phyloP scores from a whole-genome alignment of 257 asterid species.

The Scutellaria minor region DNA sequence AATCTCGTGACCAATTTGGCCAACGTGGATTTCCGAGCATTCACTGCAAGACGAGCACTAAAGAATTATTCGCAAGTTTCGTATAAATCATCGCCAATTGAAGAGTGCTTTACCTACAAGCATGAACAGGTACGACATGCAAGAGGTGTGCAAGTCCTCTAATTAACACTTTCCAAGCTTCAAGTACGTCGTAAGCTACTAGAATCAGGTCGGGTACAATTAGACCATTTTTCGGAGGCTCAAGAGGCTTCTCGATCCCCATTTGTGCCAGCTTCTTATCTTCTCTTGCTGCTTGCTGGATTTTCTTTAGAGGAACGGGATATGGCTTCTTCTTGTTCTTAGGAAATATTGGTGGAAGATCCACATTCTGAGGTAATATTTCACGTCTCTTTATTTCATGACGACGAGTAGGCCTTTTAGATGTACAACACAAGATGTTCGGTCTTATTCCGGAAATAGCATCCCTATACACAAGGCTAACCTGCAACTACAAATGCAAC shows the following conservation, averaged over 20 bases:
- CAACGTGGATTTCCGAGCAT: slow-evolving; percentile 84
- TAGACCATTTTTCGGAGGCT: slow-evolving; percentile 83
- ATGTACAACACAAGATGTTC: slow-evolving; percentile 42
- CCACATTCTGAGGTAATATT: slow-evolving; percentile 64
- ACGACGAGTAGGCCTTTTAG: slow-evolving; percentile 44
- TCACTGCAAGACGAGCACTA: slow-evolving; percentile 57
- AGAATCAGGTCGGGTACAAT: slow-evolving; percentile 69
- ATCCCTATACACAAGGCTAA: slow-evolving; percentile 35
- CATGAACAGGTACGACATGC: slow-evolving; percentile 74
- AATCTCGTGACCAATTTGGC: slow-evolving; percentile 67
- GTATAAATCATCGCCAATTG: slow-evolving; percentile 12
- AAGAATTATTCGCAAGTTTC: slow-evolving; percentile 23
- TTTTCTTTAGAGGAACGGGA: slow-evolving; percentile 79
- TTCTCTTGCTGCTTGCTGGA: slow-evolving; percentile 70
- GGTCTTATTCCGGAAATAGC: slow-evolving; percentile 44
- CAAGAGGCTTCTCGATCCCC: slow-evolving; percentile 94
- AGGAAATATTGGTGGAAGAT: slow-evolving; percentile 74
- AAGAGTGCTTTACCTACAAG: slow-evolving; percentile 74
- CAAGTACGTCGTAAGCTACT: slow-evolving; percentile 71
- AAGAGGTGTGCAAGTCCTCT: slow-evolving; percentile 78
- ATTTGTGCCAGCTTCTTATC: slow-evolving; percentile 82
- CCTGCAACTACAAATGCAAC: slow-evolving; percentile 53
- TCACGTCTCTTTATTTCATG: slow-evolving; percentile 49
- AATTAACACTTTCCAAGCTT: slow-evolving; percentile 81
- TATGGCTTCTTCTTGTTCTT: slow-evolving; percentile 89